Base-by-base conservation (phyloP, 352 stramenopile species). In the Globisporangium orthogonon region DNA sequence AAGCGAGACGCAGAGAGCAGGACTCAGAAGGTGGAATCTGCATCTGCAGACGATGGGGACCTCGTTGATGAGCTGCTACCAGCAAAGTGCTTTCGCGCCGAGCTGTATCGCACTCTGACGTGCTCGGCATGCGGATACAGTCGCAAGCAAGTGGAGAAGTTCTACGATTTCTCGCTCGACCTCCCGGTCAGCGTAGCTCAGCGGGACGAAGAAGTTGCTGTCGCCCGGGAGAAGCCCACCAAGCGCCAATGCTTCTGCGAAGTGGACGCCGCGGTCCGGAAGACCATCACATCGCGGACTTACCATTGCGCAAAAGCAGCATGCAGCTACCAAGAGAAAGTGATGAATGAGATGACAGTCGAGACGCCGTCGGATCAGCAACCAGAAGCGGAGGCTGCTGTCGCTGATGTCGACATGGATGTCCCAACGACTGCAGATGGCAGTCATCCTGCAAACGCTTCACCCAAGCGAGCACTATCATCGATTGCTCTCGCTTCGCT, bases 81-180 rank as follows among this genome's bases (percentile, higher is more conserved):
- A 9, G 82, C 84, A 4, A 78, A 92, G 31, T 90, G 71, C 54
- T 94, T 95, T 63, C 82, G 82, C 30, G 76, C 80, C 2, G 78
- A 92, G 40, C 67, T 95, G 17, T 80, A 79, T 29, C 79, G 79
- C 31, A 91, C 82, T 0, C 73, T 95, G 33, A 90, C 83, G 4
- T 95, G 86, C 63, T 69, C 62, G 17, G 84, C 69, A 30, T 95
- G 86, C 64, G 68, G 70, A 13, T 94, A 93, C 71, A 91, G 70
- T 30, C 78, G 86, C 29, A 86, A 85, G 52, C 71, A 91, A 54
- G 63, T 82, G 7, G 86, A 95, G 59, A 81, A 73, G 39, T 95
- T 94, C 58, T 91, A 91, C 53, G 83, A 95, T 52, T 91, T 95
- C 56, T 94, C 86, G 3, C 62, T 95, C 15, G 86, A 95, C 66